A percentile compares a stretch with the other conserved stretches of the same genome.
Evolutionary conservation across 2,329 filamentous ascomycete species (phyloP).

Genomic region (Tolypocladium cylindrosporum): DNA sequence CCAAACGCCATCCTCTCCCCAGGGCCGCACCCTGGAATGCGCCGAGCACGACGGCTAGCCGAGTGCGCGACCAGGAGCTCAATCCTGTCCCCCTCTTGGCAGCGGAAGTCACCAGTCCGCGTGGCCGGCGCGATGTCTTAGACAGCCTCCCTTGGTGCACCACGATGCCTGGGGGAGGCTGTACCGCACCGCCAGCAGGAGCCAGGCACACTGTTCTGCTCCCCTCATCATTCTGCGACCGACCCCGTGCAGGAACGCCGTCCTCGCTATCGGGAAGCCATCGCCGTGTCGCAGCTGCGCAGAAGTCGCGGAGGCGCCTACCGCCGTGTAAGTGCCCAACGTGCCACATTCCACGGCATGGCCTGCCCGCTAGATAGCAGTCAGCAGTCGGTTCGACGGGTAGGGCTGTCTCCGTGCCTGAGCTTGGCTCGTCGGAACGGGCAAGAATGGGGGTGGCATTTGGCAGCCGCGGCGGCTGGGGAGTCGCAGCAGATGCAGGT

Average conservation of each 20-base stretch:
- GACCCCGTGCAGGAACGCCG: neutral
- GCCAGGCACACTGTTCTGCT: neutral
- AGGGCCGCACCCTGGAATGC: too few relatives aligned
- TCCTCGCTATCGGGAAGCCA: neutral
- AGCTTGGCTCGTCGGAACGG: neutral
- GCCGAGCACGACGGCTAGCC: too few relatives aligned
- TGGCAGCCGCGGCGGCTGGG: neutral
- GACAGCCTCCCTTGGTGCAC: neutral
- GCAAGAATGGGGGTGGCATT: neutral
- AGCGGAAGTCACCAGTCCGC: neutral
- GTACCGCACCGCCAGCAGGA: neutral
- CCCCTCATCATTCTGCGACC: neutral
- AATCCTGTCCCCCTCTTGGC: neutral
- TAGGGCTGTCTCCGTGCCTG: neutral
- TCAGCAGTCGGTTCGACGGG: neutral
- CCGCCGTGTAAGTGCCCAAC: neutral
- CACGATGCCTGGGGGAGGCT: neutral
- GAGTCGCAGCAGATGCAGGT: neutral
- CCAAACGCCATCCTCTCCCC: too few relatives aligned
- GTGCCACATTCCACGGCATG: neutral
- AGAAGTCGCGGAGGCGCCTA: neutral
- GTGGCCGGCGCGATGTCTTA: neutral
- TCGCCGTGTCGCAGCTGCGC: neutral
- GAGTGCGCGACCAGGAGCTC: too few relatives aligned
- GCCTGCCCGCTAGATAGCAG: neutral